Conservation (phyloP, 805 yeast genomes). For the Candida dendrica region DNA sequence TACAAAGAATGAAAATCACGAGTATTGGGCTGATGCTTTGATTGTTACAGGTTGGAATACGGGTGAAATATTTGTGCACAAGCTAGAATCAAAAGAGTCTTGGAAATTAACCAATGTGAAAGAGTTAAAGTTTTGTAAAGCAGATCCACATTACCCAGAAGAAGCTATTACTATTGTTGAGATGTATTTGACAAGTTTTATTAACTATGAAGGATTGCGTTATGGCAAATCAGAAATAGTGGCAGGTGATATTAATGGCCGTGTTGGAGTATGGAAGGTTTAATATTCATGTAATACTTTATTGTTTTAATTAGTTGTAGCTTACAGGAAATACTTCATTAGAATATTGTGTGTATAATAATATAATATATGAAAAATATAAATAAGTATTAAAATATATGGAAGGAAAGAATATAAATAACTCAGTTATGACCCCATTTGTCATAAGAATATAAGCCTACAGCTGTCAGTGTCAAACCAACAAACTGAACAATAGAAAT, state of each 20-base stretch:
- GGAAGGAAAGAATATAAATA: background rate
- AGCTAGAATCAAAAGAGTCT: constrained; percentile 15
- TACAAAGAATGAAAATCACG: constrained; percentile 25
- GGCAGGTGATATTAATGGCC: constrained; percentile 49
- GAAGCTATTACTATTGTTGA: constrained; percentile 25
- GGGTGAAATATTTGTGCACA: constrained; percentile 24
- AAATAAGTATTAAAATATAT: background rate
- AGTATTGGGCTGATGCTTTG: constrained; percentile 30
- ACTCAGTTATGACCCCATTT: constrained; percentile 35
- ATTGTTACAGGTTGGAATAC: constrained; percentile 29
- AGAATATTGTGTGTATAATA: background rate
- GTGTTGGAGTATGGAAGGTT: constrained; percentile 37
- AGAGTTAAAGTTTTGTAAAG: constrained; percentile 13
- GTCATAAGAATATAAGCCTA: constrained; percentile 59
- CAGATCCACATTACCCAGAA: constrained; percentile 3
- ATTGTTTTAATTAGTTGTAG: no score
- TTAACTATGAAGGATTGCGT: constrained; percentile 27
- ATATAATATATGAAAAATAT: no score
- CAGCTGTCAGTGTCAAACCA: constrained; percentile 44
- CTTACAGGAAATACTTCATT: no score
- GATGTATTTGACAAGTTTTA: constrained; percentile 23
- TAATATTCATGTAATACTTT: background rate
- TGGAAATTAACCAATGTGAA: constrained; percentile 21
- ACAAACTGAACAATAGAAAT: constrained; percentile 37
- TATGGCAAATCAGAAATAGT: constrained; percentile 36